These are phyloP conservation scores for Calonectria montana DNA, from an alignment of 2,329 filamentous ascomycete species.

Conservation along the genomic window DNA sequence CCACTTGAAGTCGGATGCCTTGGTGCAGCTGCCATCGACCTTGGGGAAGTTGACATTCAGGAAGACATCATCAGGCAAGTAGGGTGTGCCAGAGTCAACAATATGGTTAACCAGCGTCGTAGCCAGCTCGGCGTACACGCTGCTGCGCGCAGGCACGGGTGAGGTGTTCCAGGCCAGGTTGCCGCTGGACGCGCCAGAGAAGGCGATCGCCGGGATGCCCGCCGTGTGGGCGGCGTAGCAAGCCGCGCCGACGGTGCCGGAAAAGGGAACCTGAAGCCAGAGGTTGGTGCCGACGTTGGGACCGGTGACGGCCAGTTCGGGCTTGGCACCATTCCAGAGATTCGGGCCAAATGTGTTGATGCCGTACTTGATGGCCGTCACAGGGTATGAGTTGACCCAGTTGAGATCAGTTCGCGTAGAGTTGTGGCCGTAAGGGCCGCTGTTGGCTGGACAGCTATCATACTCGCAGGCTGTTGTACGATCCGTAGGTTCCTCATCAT, in stretches of 20 bases:
- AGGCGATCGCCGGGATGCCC: slow-evolving; percentile 75
- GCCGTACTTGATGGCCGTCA: slow-evolving; percentile 72
- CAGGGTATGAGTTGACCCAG: slow-evolving; percentile 79
- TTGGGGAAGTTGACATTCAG: slow-evolving; percentile 78
- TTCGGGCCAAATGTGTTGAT: slow-evolving; percentile 66
- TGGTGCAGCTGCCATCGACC: slow-evolving; percentile 62
- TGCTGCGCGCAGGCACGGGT: slow-evolving; percentile 64
- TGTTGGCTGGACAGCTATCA: slow-evolving; percentile 68
- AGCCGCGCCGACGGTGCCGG: slow-evolving; percentile 76
- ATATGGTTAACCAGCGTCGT: slow-evolving; percentile 67
- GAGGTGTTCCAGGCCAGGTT: slow-evolving; percentile 65
- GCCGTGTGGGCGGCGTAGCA: slow-evolving; percentile 65
- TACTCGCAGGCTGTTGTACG: slow-evolving; percentile 68
- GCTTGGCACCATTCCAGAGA: slow-evolving; percentile 62
- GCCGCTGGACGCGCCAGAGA: slow-evolving; percentile 66
- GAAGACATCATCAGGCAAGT: slow-evolving; percentile 69
- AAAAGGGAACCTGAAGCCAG: slow-evolving; percentile 66
- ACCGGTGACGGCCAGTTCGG: slow-evolving; percentile 74
- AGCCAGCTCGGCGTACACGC: slow-evolving; percentile 73
- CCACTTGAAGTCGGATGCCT: slow-evolving; percentile 68
- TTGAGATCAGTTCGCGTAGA: slow-evolving; percentile 61
- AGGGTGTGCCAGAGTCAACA: slow-evolving; percentile 68
- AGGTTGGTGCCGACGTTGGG: slow-evolving; percentile 72
- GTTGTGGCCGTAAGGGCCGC: slow-evolving; percentile 68
- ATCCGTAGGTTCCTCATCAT: slow-evolving; percentile 59